A percentile compares a stretch with the other conserved stretches of the same genome.
phyloP scores from a whole-genome alignment of 805 yeast species.

The Teunomyces panamensis region DNA sequence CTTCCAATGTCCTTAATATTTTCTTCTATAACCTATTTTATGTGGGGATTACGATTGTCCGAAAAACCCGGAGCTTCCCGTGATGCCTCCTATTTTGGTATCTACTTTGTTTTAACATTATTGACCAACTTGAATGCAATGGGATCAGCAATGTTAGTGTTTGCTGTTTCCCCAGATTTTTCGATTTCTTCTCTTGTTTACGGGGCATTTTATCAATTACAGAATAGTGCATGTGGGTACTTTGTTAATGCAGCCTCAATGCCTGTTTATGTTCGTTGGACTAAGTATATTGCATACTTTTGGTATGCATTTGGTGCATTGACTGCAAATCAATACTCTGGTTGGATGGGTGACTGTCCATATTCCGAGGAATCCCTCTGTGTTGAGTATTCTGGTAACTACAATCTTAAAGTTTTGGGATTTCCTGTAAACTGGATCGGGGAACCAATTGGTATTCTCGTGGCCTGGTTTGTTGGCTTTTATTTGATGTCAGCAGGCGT shows the following conservation, averaged over 20 bases:
- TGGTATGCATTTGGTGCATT: constrained; percentile 79
- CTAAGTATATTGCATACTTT: constrained; percentile 68
- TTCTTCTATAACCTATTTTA: constrained; percentile 20
- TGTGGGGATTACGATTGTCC: constrained; percentile 21
- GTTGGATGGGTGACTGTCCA: constrained; percentile 58
- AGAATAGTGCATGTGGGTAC: constrained; percentile 77
- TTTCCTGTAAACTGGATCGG: constrained; percentile 22
- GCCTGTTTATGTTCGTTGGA: constrained; percentile 88
- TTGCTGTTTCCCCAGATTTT: constrained; percentile 59
- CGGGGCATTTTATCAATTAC: constrained; percentile 64
- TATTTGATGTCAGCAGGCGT: constrained; percentile 13
- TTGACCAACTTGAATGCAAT: constrained; percentile 55
- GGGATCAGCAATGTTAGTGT: constrained; percentile 50
- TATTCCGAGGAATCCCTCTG: constrained; percentile 15
- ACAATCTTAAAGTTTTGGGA: constrained; percentile 18
- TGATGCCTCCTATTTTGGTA: constrained; percentile 41
- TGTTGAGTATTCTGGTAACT: constrained; percentile 19
- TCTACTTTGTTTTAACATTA: constrained; percentile 58
- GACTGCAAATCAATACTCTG: constrained; percentile 62
- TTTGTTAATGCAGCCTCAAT: constrained; percentile 67
- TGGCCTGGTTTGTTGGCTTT: constrained; percentile 19
- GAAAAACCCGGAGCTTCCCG: constrained; percentile 13
- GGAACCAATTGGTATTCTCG: constrained; percentile 19
- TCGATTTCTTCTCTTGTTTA: constrained; percentile 57
- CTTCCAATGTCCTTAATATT: constrained; percentile 20